Evolutionary conservation across 106 monocot genomes (phyloP), one percentile per base, ranked within the genome.

Genomic region (Allium fistulosum): DNA sequence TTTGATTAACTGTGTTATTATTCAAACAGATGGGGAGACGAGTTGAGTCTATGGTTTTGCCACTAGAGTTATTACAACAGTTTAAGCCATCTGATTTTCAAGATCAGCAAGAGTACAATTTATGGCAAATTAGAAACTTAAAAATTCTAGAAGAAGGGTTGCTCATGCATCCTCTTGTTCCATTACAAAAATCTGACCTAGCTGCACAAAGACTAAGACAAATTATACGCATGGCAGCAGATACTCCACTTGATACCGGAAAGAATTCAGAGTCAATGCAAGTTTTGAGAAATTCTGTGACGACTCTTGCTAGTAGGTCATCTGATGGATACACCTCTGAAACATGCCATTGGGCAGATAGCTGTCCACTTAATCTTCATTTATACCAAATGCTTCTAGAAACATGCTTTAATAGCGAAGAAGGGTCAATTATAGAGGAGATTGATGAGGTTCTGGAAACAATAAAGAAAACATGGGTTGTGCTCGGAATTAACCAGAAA

Each of bases 261-360:
- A 86, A 71, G 67, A 97, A 97, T 79, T 87, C 89, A 45, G 97
- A 97, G 57, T 87, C 97, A 48, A 97, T 97, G 97, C 97, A 92
- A 68, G 68, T 79, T 58, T 73, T 97, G 63, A 84, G 89, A 13
- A 89, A 79, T 81, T 75, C 92, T 79, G 92, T 87, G 18, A 84
- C 82, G 79, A 59, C 83, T 14, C 80, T 97, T 59, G 84, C 92
- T 68, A 69, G 62, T 15, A 84, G 86, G 69, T 87, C 97, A 48
- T 72, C 63, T 66, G 89, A 97, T 69, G 89, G 87, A 58, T 84
- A 47, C 73, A 27, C 66, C 70, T 74, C 82, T 51, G 97, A 97
- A 46, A 66, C 65, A 50, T 86, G 74, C 62, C 97, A 97, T 63
- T 97, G 97, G 97, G 97, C 92, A 69, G 92, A 97, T 84, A 92